These are phyloP conservation scores for Tremella fuciformis DNA, from an alignment of 768 basidiomycete species.

Conservation along the genomic window DNA sequence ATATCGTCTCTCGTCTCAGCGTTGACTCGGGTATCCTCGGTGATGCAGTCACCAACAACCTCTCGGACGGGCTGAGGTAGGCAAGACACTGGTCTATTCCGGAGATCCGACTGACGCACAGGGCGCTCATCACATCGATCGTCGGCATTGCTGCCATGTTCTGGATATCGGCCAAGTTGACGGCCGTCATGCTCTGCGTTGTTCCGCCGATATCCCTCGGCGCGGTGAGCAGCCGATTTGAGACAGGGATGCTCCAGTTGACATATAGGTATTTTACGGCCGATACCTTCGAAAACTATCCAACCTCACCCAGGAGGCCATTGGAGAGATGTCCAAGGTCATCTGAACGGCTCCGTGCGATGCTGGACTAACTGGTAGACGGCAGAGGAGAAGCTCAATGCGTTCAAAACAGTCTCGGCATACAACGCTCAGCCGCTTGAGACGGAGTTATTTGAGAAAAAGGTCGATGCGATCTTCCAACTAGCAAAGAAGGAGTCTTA, in stretches of 20 bases:
- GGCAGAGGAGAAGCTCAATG: constrained; percentile 88
- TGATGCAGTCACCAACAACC: constrained; percentile 57
- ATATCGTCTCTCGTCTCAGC: constrained; percentile 84
- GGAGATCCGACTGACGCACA: constrained; percentile 49
- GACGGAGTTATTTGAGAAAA: constrained; percentile 68
- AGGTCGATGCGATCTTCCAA: constrained; percentile 62
- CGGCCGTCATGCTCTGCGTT: constrained; percentile 84
- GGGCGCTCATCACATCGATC: constrained; percentile 86
- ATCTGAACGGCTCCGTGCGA: constrained; percentile 5
- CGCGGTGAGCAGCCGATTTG: constrained; percentile 33
- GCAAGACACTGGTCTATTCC: constrained; percentile 6
- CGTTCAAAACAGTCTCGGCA: constrained; percentile 69
- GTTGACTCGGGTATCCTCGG: constrained; percentile 91
- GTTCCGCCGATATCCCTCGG: constrained; percentile 65
- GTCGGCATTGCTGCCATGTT: constrained; percentile 95
- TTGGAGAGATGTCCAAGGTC: constrained; percentile 88
- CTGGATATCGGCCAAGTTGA: constrained; percentile 73
- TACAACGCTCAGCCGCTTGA: constrained; percentile 62
- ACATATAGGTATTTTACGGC: constrained; percentile 80
- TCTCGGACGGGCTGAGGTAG: constrained; percentile 57
- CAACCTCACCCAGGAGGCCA: constrained; percentile 86
- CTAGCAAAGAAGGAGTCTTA: constrained; percentile 82
- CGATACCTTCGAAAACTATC: constrained; percentile 89
- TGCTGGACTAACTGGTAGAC: constrained; percentile 55
- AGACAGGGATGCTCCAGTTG: neutral